Percentiles rank a stretch among this genome's conserved stretches.
Conservation (phyloP, 2,329 filamentous ascomycete species). For the Colletotrichum sp. region DNA sequence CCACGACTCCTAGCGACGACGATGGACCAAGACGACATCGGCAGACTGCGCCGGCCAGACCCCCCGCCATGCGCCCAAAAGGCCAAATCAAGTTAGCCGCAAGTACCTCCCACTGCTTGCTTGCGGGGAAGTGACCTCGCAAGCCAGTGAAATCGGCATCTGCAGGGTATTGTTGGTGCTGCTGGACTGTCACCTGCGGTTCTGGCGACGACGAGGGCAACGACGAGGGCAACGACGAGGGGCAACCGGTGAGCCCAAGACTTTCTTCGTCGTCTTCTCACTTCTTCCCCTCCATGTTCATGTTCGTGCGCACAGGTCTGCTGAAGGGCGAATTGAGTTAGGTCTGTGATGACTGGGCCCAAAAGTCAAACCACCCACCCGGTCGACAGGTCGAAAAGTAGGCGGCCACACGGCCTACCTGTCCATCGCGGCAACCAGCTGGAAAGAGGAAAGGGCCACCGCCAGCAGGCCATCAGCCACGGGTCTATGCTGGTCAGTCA, state of each 20-base stretch:
- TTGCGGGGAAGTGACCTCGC: constrained; percentile 5
- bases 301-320: not conserved
- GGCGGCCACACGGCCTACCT: not conserved
- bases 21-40: not conserved
- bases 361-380: not conserved
- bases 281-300: not conserved
- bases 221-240: not conserved
- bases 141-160: not conserved
- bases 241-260: not conserved
- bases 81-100: not conserved
- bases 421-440: not conserved
- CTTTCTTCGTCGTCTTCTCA: not conserved
- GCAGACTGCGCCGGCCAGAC: not conserved
- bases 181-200: not conserved
- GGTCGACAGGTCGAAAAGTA: not conserved
- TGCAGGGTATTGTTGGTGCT: not conserved
- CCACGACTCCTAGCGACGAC: not conserved
- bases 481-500: not conserved
- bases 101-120: not conserved
- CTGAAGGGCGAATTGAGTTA: not conserved
- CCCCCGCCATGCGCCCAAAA: not conserved
- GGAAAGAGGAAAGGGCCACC: not conserved
- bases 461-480: not conserved
- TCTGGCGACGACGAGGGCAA: not conserved
- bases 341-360: not conserved